Base-by-base conservation (phyloP, 106 monocot genomes). In the Acorus calamus region DNA sequence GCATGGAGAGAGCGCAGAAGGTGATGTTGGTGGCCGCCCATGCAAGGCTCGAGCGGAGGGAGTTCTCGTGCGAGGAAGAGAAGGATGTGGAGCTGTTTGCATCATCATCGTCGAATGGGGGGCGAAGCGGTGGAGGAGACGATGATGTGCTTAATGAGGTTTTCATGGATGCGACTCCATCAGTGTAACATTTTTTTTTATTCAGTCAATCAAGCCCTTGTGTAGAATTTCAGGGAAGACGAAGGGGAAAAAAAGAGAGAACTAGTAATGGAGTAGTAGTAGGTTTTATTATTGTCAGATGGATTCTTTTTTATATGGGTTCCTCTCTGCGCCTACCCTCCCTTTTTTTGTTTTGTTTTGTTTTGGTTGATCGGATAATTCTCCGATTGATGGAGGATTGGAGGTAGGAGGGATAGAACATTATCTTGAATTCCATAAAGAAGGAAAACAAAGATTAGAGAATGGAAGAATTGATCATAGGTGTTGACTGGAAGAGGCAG, bases 11-110 rank as follows among this genome's bases (percentile, higher is more conserved):
- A 14, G 87, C 79, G 10, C 85, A 91, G 56, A 91, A 88, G 76
- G 69, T 96, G 75, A 73, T 91, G 2, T 96, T 87, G 45, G 67
- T 96, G 3, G 80, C 85, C 4, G 96, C 91, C 0, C 77, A 91
- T 49, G 73, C 91, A 0, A 91, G 79, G 76, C 66, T 96, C 0
- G 91, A 85, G 50, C 67, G 87, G 76, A 65, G 78, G 65, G 80
- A 85, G 7, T 81, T 96, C 69, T 85, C 71, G 5, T 76, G 60
- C 8, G 91, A 96, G 61, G 94, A 89, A 64, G 90, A 88, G 55
- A 87, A 73, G 80, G 91, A 91, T 60, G 71, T 65, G 4, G 81
- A 91, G 64, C 64, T 88, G 11, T 78, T 91, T 60, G 66, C 71
- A 28, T 28, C 28, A 28, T 28, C 28, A 28, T 28, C 28, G 28